Base-by-base conservation (phyloP, 148 eudicot species). In the Silene uniflora region DNA sequence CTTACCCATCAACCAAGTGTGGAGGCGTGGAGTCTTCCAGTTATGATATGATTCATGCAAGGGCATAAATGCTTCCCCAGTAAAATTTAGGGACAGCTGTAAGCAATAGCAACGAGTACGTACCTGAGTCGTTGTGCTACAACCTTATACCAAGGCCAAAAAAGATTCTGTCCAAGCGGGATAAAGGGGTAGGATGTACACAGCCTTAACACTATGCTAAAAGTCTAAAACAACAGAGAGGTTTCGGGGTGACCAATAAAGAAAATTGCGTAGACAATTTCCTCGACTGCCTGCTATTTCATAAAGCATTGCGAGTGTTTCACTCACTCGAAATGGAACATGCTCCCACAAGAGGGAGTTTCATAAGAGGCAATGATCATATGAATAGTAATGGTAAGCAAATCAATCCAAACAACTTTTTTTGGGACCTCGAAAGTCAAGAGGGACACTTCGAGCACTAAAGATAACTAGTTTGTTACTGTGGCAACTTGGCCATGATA, bases 1-100 rank as follows among this genome's bases (percentile, higher is more conserved):
- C 42, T 64, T 64, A n/a, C 42, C 39, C 68, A 29, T 64, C 42
- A 64, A 64, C n/a, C 68, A 64, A 27, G 68, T 22, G 44, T 17
- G 24, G n/a, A n/a, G n/a, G n/a, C n/a, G n/a, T n/a, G n/a, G 27
- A 21, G 27, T 14, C 27, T 61, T 61, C 65, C 7, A 58, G 22
- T 58, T 58, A 10, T n/a, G 22, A 19, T 59, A 17, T 59, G 62
- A 0, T 59, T 52, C 7, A 7, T 17, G 22, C 62, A 17, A n/a
- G 7, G 62, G 10, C 62, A 59, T 59, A 10, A 4, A 59, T 17
- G 62, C 62, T 19, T 59, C 62, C 7, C 62, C 62, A 59, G 22
- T 8, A 11, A 24, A 21, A 32, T 23, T 62, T 9, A 62, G 4
- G 10, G 21, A 22, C 11, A 22, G 5, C 27, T 9, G 5, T 13